Percentiles rank a stretch among this genome's conserved stretches.
Conservation (phyloP, 371 early-diverging fungal genomes). For the Mucor saturninus region DNA sequence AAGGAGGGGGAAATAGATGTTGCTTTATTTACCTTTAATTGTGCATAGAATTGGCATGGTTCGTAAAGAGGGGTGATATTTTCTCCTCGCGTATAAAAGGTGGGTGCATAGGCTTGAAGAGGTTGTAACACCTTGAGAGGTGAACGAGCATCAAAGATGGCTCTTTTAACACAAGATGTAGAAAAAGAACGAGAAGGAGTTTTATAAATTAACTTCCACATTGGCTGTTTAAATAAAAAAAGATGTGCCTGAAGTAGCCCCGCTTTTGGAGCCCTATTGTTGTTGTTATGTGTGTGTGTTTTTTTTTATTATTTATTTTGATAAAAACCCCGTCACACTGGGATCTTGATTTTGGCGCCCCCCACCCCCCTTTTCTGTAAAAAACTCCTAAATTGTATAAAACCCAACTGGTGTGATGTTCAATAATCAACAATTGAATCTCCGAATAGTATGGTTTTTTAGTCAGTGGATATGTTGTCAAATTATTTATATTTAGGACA, state of each 20-base stretch:
- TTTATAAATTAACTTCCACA: slow-evolving; percentile 10
- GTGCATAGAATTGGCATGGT: slow-evolving; percentile 53
- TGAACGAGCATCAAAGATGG: background rate
- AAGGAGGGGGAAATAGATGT: background rate
- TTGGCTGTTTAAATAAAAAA: background rate
- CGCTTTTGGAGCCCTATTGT: no score
- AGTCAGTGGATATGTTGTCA: slow-evolving; percentile 4
- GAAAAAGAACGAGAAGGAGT: slow-evolving; percentile 16
- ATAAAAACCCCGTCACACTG: no score
- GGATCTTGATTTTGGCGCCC: background rate
- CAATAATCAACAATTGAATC: background rate
- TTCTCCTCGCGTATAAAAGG: slow-evolving; percentile 35
- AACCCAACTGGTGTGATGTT: slow-evolving; percentile 1
- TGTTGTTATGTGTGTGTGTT: no score
- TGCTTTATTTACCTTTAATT: slow-evolving; percentile 33
- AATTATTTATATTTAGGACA: slow-evolving; percentile 7
- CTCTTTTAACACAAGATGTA: slow-evolving; percentile 6
- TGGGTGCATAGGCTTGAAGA: slow-evolving; percentile 31
- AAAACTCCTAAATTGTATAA: background rate
- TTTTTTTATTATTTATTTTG: no score
- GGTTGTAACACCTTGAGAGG: slow-evolving; percentile 21
- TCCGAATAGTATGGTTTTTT: slow-evolving; percentile 12
- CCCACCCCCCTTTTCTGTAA: no score
- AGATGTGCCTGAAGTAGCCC: no score
- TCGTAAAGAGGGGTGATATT: slow-evolving; percentile 48